Evolutionary conservation across 2,329 filamentous ascomycete species (phyloP), one percentile per base, ranked within the genome.

Genomic region (Penicillium polonicum): DNA sequence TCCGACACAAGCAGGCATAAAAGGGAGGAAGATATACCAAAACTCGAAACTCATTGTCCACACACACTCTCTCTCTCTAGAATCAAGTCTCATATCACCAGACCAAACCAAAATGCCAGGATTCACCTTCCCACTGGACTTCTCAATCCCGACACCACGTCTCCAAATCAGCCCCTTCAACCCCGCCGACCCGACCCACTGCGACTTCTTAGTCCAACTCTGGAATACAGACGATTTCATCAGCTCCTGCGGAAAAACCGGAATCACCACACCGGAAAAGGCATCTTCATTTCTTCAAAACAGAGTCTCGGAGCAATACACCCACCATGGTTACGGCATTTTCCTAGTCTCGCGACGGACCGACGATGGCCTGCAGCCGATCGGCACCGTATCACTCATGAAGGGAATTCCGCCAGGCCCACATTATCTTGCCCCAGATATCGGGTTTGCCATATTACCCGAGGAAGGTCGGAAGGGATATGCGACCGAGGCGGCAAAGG

Each of bases 381-480:
- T 68, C 23, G 66, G 65, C 6, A 50, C 41, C 3, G 64, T 65
- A 1, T 66, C 65, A 0, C 54, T 67, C 5, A 56, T 63, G 49
- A 62, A 62, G 29, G 59, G 65, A 1, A 42, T 59, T 17, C 58
- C 62, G 4, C 63, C 64, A 13, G 52, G 49, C 10, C 53, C 44
- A 21, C 48, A 56, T 31, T 61, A 61, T 35, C 31, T 45, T 8
- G 65, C 61, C 4, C 67, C 66, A 3, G 68, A 70, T 54, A 55
- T 71, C 23, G 66, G 68, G 19, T 70, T 60, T 54, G 55, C 62
- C 4, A 58, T 69, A 9, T 35, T 69, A 19, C 62, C 66, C 0
- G 62, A 67, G 25, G 56, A 66, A 25, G 66, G 57, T 50, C 62
- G 67, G 7, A 69, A 67, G 41, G 68, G 68, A 4, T 69, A 69